Conservation (phyloP, 805 yeast species). For the Lachancea sp. region DNA sequence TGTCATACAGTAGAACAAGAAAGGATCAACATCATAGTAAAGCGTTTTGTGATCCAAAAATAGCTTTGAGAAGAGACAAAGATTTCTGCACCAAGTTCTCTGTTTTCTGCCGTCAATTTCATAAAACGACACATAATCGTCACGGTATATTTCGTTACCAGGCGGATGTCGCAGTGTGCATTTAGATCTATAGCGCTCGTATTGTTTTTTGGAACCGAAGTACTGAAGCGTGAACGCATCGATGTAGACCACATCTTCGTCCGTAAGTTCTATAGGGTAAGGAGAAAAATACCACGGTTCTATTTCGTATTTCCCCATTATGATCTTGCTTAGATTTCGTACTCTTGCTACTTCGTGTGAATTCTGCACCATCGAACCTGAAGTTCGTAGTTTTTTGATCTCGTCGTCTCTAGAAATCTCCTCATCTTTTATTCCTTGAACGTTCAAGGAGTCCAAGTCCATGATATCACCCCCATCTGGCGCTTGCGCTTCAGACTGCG, state of each 20-base stretch:
- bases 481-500: slow-evolving; percentile 14
- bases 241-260: slow-evolving; percentile 81
- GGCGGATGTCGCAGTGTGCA: slow-evolving; percentile 94
- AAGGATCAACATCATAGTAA: slow-evolving; percentile 97
- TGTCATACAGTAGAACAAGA: slow-evolving; percentile 93
- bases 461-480: slow-evolving; percentile 52
- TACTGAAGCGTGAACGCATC: slow-evolving; percentile 88
- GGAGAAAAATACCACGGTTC: slow-evolving; percentile 99
- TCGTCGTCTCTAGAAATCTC: slow-evolving; percentile 85
- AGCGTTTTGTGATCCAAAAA: slow-evolving; percentile 94
- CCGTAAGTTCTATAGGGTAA: slow-evolving; percentile 90
- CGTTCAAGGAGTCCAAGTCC: slow-evolving; percentile 80
- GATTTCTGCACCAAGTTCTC: slow-evolving; percentile 94
- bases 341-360: slow-evolving; percentile 83
- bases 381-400: slow-evolving; percentile 80
- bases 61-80: slow-evolving; percentile 82
- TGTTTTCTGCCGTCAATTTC: slow-evolving; percentile 97
- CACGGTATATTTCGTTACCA: slow-evolving; percentile 94
- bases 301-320: slow-evolving; percentile 83
- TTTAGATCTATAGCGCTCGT: slow-evolving; percentile 83
- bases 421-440: slow-evolving; percentile 69
- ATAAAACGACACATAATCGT: slow-evolving; percentile 86
- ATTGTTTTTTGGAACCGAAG: slow-evolving; percentile 84
- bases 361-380: slow-evolving; percentile 97
- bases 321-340: slow-evolving; percentile 69